Evolutionary conservation across 495 filamentous ascomycete species (phyloP).

Genomic region (Podospora pseudoanserina): DNA sequence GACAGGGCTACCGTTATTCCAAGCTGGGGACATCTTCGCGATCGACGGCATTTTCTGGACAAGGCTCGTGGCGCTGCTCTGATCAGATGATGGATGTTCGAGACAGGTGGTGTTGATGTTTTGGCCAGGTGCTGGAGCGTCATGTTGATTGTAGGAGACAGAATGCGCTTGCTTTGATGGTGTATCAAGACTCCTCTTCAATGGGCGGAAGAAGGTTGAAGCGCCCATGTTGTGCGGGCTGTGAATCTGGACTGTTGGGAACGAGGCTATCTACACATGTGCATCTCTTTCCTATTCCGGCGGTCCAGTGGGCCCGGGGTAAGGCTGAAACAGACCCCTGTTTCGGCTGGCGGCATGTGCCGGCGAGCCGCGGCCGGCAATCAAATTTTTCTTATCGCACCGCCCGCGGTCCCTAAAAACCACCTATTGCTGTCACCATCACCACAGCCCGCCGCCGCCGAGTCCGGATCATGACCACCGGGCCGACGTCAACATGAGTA

Average conservation of each 20-base stretch:
- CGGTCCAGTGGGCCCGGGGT: not conserved
- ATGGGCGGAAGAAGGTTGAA: no score
- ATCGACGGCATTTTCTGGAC: no score
- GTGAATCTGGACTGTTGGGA: not conserved
- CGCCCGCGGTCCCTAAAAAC: not conserved
- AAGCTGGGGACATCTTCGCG: no score
- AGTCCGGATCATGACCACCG: not conserved
- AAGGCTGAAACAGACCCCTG: not conserved
- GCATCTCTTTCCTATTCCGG: not conserved
- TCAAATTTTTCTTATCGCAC: not conserved
- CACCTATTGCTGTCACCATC: not conserved
- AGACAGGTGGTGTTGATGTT: no score
- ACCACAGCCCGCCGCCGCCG: not conserved
- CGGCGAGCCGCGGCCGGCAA: not conserved
- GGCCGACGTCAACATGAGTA: not conserved
- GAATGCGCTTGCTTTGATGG: no score
- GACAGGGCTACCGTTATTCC: no score
- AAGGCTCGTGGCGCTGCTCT: no score
- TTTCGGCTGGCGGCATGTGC: not conserved
- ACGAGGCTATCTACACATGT: not conserved
- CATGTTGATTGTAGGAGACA: no score
- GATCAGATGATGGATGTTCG: no score
- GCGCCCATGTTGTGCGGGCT: no score
- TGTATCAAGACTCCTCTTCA: no score
- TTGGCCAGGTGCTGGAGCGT: no score